Percentiles rank a stretch among this genome's conserved stretches.
These are phyloP conservation scores for Aegilops bicornis DNA, from an alignment of 176 grass and related monocot species.

Conservation along the genomic window DNA sequence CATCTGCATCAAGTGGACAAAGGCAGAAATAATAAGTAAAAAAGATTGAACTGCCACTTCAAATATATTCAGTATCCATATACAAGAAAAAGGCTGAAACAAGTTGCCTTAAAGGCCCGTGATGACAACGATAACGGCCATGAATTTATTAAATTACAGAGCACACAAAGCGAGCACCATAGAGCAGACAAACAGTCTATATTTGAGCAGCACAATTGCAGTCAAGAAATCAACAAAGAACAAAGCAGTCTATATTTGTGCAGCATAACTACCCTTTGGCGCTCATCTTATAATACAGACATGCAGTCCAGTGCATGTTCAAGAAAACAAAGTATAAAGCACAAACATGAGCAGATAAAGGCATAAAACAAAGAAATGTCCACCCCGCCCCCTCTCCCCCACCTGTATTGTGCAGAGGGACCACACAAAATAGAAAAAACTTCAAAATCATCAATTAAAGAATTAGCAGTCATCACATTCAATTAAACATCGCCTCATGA, in stretches of 20 bases:
- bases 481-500: background rate
- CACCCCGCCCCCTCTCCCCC: no score
- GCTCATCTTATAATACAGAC: background rate
- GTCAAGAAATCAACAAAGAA: constrained; percentile 9
- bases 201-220: background rate
- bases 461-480: background rate
- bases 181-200: constrained; percentile 2
- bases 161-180: background rate
- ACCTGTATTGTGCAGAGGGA: background rate
- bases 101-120: background rate
- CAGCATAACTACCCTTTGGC: background rate
- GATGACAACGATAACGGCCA: background rate
- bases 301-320: background rate
- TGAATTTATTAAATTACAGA: background rate
- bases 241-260: background rate
- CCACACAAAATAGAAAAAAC: background rate
- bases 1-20: constrained; percentile 65
- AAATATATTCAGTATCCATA: constrained; percentile 8
- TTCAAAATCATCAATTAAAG: background rate
- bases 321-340: background rate
- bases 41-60: constrained; percentile 30
- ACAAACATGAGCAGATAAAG: background rate
- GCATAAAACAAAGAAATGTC: background rate
- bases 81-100: constrained; percentile 4
- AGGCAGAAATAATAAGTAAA: constrained; percentile 3